Conservation (phyloP, 495 filamentous ascomycete species). For the Hypoxylon lienhwacheense region DNA sequence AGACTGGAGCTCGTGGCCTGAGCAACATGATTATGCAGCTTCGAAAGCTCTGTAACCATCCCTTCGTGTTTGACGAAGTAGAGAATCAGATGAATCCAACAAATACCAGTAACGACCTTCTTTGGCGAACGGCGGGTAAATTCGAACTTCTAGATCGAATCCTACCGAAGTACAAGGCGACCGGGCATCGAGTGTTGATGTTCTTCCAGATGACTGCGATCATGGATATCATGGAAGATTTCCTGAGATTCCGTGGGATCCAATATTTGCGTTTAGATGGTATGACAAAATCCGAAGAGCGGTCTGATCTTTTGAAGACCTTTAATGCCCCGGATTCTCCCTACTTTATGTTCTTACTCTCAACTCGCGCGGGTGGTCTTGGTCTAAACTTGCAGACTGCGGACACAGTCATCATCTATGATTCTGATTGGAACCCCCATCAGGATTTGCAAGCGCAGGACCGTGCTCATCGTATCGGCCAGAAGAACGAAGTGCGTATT, state of each 20-base stretch:
- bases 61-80: conserved; percentile 96
- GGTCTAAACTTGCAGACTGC: conserved; percentile 96
- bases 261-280: conserved; percentile 91
- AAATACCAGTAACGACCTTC: conserved; percentile 81
- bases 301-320: conserved; percentile 80
- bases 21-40: conserved; percentile 99
- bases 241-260: conserved; percentile 78
- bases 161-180: conserved; percentile 85
- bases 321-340: conserved; percentile 90
- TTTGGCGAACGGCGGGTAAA: conserved; percentile 96
- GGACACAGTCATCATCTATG: conserved; percentile 98
- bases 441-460: conserved; percentile 99
- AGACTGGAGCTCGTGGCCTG: conserved; percentile 90
- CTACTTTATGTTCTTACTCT: conserved; percentile 97
- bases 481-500: conserved; percentile 99
- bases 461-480: conserved; percentile 99
- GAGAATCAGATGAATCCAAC: conserved; percentile 96
- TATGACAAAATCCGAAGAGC: conserved; percentile 95
- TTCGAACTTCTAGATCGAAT: conserved; percentile 94
- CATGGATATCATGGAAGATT: conserved; percentile 99
- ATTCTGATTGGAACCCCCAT: conserved; percentile 99
- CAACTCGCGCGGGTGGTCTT: conserved; percentile 97
- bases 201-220: conserved; percentile 99
- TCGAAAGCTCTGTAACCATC: conserved; percentile 98
- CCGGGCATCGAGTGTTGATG: conserved; percentile 93